A percentile compares a stretch with the other conserved stretches of the same genome.
These are phyloP conservation scores for Scheffersomyces coipomensis DNA, from an alignment of 805 yeast species.

Conservation along the genomic window DNA sequence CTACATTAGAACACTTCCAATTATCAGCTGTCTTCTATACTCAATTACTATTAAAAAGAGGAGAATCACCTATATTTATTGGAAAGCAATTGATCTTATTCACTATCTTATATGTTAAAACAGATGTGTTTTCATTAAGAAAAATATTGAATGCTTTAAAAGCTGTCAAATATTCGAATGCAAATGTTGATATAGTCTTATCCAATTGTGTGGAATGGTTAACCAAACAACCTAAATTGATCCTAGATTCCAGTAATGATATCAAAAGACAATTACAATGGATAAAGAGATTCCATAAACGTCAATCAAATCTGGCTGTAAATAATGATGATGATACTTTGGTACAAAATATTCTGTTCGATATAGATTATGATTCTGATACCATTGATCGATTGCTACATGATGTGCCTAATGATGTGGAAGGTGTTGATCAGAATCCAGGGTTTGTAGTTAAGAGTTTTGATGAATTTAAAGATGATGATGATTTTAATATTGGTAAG, in stretches of 20 bases:
- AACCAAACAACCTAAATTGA: constrained; percentile 3
- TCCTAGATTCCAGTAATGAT: background rate
- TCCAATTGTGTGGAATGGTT: constrained; percentile 22
- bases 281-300: background rate
- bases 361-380: background rate
- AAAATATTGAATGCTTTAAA: constrained; percentile 15
- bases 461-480: constrained; percentile 1
- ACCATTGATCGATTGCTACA: background rate
- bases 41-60: constrained; percentile 17
- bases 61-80: constrained; percentile 26
- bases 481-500: constrained; percentile 3
- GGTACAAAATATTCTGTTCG: background rate
- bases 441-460: constrained; percentile 2
- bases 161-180: constrained; percentile 14
- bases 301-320: background rate
- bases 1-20: constrained; percentile 9
- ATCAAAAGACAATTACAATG: background rate
- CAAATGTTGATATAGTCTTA: constrained; percentile 11
- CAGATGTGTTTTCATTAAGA: constrained; percentile 9
- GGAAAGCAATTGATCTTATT: constrained; percentile 23
- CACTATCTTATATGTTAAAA: constrained; percentile 14
- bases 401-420: background rate
- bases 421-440: constrained; percentile 1
- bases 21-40: constrained; percentile 15
- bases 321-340: background rate